phyloP scores from a whole-genome alignment of 1,139 yeast species.

The Suzukiozyma palmioleophila region DNA sequence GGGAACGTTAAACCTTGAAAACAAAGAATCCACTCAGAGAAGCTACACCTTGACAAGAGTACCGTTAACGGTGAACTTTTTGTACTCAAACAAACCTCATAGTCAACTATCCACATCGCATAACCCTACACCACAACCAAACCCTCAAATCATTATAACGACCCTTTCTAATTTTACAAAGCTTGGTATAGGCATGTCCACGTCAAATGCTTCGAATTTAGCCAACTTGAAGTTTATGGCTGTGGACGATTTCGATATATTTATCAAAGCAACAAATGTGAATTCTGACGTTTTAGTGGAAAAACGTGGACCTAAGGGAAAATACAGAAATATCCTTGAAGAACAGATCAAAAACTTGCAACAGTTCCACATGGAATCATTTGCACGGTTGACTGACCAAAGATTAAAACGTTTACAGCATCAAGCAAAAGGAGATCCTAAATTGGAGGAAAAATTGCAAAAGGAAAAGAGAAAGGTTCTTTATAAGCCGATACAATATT shows the following conservation, averaged over 20 bases:
- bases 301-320: not conserved
- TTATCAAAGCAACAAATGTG: conserved; percentile 13
- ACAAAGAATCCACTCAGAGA: conserved; percentile 1
- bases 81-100: conserved; percentile 5
- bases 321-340: conserved; percentile 1
- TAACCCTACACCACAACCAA: conserved; percentile 4
- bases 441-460: conserved; percentile 12
- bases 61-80: conserved; percentile 19
- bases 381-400: not conserved
- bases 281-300: conserved; percentile 1
- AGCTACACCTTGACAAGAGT: conserved; percentile 12
- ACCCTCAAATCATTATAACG: conserved; percentile 23
- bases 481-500: conserved; percentile 27
- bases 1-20: conserved; percentile 10
- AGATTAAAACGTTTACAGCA: conserved; percentile 1
- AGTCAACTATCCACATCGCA: not conserved
- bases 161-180: conserved; percentile 12
- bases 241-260: conserved; percentile 22
- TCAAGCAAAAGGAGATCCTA: conserved; percentile 2
- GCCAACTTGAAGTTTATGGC: conserved; percentile 15
- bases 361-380: conserved; percentile 2
- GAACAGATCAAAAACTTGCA: not conserved
- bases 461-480: conserved; percentile 18
- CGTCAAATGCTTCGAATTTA: conserved; percentile 4
- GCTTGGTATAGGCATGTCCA: conserved; percentile 4